Conservation (phyloP, 129 eudicot genomes). For the Artemisia annua region DNA sequence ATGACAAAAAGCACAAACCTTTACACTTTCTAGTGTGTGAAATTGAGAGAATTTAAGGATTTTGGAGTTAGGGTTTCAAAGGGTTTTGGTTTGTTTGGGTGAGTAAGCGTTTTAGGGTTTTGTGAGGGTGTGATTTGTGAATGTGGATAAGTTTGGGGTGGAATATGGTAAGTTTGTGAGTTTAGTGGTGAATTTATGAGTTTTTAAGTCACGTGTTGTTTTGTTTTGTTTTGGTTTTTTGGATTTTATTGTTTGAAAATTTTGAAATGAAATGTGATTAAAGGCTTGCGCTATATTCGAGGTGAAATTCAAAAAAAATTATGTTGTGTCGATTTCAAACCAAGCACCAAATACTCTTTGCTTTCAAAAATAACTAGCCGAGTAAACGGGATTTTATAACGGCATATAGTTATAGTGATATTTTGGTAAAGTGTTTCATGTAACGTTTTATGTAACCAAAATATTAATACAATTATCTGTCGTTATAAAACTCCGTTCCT, state of each 20-base stretch:
- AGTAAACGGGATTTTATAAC: too few species aligned
- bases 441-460: too few species aligned
- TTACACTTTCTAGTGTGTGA: background rate
- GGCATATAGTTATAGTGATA: too few species aligned
- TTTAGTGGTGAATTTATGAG: background rate
- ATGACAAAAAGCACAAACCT: slow-evolving; percentile 26
- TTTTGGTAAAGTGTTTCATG: too few species aligned
- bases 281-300: slow-evolving; percentile 35
- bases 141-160: background rate
- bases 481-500: too few species aligned
- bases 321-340: too few species aligned
- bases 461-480: too few species aligned
- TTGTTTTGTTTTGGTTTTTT: slow-evolving; percentile 13
- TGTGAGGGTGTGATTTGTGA: background rate
- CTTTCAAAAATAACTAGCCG: too few species aligned
- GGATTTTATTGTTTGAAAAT: slow-evolving; percentile 41
- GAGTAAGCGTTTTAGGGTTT: slow-evolving; percentile 8
- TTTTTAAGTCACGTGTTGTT: slow-evolving; percentile 29
- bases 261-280: background rate
- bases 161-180: too few species aligned
- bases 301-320: too few species aligned
- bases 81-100: slow-evolving; percentile 2
- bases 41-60: slow-evolving; percentile 17
- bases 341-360: too few species aligned
- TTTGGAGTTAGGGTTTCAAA: too few species aligned